Conservation (phyloP, 2,329 filamentous ascomycete species). For the Rhytidhysteron rufulum region DNA sequence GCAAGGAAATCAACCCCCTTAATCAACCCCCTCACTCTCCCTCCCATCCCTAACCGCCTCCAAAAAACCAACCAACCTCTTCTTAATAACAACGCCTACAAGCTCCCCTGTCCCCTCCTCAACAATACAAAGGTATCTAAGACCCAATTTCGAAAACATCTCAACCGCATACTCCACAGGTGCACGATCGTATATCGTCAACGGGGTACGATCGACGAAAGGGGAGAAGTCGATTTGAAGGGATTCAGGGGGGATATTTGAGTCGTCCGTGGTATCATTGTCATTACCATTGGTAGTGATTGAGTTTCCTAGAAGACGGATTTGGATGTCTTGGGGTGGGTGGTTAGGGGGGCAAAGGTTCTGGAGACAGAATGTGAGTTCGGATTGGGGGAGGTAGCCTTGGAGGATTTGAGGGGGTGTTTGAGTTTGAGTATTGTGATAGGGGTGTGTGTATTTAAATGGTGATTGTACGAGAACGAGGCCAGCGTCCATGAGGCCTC, state of each 20-base stretch:
- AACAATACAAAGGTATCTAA: conserved; percentile 52
- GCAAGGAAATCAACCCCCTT: background rate
- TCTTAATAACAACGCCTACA: conserved; percentile 57
- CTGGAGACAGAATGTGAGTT: conserved; percentile 49
- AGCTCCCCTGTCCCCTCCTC: conserved; percentile 50
- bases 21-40: background rate
- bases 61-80: conserved; percentile 52
- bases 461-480: conserved; percentile 50
- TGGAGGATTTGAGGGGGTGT: conserved; percentile 42
- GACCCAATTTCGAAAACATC: conserved; percentile 56
- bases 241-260: conserved; percentile 1
- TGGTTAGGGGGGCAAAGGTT: conserved; percentile 21
- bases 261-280: too few relatives aligned
- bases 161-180: conserved; percentile 58
- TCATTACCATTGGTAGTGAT: too few relatives aligned
- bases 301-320: background rate
- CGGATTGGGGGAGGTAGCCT: conserved; percentile 54
- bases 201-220: conserved; percentile 53
- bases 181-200: conserved; percentile 49
- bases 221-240: conserved; percentile 44
- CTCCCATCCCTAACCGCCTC: conserved; percentile 34
- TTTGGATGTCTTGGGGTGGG: background rate
- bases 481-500: conserved; percentile 56
- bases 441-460: conserved; percentile 4
- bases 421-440: too few relatives aligned